phyloP scores from a whole-genome alignment of 108 stramenopile genomes.

The Parietichytrium sp. region DNA sequence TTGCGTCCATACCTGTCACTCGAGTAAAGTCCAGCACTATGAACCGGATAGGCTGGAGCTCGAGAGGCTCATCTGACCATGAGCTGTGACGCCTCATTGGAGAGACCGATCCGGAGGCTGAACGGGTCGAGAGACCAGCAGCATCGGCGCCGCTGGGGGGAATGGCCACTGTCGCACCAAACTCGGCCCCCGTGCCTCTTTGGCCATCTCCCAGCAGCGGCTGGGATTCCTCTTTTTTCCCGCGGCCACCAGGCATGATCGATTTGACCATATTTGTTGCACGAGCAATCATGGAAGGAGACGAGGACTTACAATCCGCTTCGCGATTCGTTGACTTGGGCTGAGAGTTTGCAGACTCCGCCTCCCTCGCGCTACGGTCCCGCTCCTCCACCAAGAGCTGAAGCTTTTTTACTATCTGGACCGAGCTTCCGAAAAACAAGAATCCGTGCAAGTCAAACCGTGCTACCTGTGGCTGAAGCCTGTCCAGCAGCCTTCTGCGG shows the following conservation, averaged over 20 bases:
- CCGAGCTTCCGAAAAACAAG: constrained; percentile 16
- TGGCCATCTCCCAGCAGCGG: no score
- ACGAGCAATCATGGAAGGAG: not conserved
- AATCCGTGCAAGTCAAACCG: constrained; percentile 23
- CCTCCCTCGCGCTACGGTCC: no score
- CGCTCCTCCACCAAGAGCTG: constrained; percentile 14
- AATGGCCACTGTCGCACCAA: not conserved
- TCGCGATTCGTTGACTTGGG: not conserved
- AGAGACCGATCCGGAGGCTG: not conserved
- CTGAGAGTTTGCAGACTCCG: not conserved
- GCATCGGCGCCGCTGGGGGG: not conserved
- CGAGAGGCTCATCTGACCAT: no score
- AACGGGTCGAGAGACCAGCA: not conserved
- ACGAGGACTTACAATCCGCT: not conserved
- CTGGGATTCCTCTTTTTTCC: no score
- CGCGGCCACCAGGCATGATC: no score
- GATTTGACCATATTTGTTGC: not conserved
- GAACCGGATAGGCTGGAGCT: not conserved
- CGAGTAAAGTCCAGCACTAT: constrained; percentile 36
- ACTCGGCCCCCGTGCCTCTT: not conserved
- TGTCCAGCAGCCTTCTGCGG: not conserved
- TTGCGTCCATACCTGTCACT: constrained; percentile 29
- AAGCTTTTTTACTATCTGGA: constrained; percentile 23
- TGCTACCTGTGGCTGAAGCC: not conserved
- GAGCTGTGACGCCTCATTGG: no score